Evolutionary conservation across 179 eudicot species (phyloP).

Genomic region (Carnegiea gigantea): DNA sequence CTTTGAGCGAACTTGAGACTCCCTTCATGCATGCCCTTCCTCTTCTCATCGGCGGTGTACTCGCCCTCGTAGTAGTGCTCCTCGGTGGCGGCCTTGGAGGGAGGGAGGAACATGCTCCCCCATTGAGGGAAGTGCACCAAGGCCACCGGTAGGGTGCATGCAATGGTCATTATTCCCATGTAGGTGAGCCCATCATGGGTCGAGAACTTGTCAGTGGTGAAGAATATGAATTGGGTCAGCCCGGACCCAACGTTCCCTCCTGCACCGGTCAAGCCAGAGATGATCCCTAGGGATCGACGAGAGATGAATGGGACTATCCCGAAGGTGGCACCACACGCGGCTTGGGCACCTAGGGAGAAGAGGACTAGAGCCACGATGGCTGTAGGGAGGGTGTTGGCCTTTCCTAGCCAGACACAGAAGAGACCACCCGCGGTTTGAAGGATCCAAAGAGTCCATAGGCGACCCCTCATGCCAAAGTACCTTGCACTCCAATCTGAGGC

Average conservation of each 20-base stretch:
- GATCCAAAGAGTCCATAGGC: slow-evolving; percentile 45
- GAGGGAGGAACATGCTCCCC: slow-evolving; percentile 50
- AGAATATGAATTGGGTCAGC: slow-evolving; percentile 44
- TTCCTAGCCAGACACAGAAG: slow-evolving; percentile 39
- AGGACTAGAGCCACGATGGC: slow-evolving; percentile 24
- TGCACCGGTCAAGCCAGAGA: slow-evolving; percentile 23
- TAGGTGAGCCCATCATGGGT: slow-evolving; percentile 31
- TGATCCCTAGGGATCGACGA: slow-evolving; percentile 10
- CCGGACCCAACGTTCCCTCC: slow-evolving; percentile 55
- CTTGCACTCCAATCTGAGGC: slow-evolving; percentile 36
- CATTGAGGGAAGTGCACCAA: slow-evolving; percentile 53
- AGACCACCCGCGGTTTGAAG: slow-evolving; percentile 44
- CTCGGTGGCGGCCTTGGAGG: slow-evolving; percentile 21
- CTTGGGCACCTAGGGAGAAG: slow-evolving; percentile 18
- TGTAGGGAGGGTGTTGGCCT: slow-evolving; percentile 22
- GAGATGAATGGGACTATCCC: slow-evolving; percentile 20
- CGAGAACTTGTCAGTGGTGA: slow-evolving; percentile 33
- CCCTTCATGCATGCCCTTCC: slow-evolving; percentile 37
- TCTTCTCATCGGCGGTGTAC: slow-evolving; percentile 33
- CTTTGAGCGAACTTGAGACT: slow-evolving; percentile 37
- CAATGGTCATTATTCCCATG: slow-evolving; percentile 45
- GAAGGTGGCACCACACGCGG: slow-evolving; percentile 20
- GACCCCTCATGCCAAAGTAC: slow-evolving; percentile 46
- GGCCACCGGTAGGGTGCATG: slow-evolving; percentile 40
- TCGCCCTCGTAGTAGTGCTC: slow-evolving; percentile 35